Evolutionary conservation across 208 protist species (phyloP).

Genomic region (Acanthamoeba divionensis): DNA sequence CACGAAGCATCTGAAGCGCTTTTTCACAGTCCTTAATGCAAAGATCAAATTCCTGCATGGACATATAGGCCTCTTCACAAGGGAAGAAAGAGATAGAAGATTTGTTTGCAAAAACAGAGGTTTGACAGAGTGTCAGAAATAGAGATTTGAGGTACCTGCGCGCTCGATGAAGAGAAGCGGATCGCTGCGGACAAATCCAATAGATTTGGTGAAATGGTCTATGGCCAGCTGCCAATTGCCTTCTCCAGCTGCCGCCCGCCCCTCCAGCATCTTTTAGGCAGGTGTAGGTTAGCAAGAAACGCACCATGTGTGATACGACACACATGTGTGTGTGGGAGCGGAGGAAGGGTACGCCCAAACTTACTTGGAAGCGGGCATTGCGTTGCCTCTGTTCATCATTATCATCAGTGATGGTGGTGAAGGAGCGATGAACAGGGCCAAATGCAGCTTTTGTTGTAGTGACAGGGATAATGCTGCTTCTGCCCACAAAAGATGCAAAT

Average conservation of each 20-base stretch:
- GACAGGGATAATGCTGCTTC: too few relatives aligned
- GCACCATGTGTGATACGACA: background rate
- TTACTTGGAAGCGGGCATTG: background rate
- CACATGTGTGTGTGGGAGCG: background rate
- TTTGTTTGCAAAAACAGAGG: background rate
- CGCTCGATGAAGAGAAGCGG: background rate
- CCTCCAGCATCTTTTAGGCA: background rate
- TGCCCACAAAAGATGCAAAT: too few relatives aligned
- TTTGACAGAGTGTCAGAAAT: background rate
- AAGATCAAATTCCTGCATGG: background rate
- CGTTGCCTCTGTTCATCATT: background rate
- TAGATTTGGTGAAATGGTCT: background rate
- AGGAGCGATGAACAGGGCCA: too few relatives aligned
- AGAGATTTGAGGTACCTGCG: background rate
- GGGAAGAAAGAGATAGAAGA: background rate
- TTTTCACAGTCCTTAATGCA: constrained; percentile 11
- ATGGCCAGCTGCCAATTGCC: background rate
- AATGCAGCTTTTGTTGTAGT: too few relatives aligned
- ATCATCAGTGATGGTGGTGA: background rate
- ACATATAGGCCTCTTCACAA: background rate
- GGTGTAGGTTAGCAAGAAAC: background rate
- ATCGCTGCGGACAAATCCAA: background rate
- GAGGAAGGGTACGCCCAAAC: background rate
- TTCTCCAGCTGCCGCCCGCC: background rate
- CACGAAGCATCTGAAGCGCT: background rate